phyloP scores from a whole-genome alignment of 2,329 filamentous ascomycete species.

The Dactylellina cionopaga region DNA sequence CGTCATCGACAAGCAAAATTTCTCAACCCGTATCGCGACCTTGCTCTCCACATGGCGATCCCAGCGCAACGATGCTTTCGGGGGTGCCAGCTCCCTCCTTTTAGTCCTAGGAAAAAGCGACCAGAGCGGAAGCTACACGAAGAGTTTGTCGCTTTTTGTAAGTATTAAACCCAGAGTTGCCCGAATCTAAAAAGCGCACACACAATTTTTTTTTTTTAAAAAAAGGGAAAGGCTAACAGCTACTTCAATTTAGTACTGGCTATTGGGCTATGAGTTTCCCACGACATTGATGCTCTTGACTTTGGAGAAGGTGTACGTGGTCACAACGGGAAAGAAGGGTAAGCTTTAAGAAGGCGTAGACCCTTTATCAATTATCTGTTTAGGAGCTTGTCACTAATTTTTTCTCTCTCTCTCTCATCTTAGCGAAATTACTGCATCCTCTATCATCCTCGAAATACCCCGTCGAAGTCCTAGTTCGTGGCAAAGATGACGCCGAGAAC shows the following conservation, averaged over 20 bases:
- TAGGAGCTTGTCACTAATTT: background rate
- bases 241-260: conserved; percentile 95
- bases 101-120: conserved; percentile 95
- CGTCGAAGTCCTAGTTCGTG: conserved; percentile 88
- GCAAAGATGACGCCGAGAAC: conserved; percentile 91
- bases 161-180: too few species aligned
- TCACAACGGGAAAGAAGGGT: conserved; percentile 99
- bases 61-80: conserved; percentile 88
- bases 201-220: too few species aligned
- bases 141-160: conserved; percentile 97
- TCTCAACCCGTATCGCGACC: conserved; percentile 90
- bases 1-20: conserved; percentile 91
- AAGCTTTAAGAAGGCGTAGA: too few species aligned
- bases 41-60: conserved; percentile 94
- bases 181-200: too few species aligned
- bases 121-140: conserved; percentile 80
- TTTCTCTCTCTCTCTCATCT: conserved; percentile 58
- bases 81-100: conserved; percentile 84
- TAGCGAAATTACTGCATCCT: conserved; percentile 91
- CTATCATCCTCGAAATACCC: conserved; percentile 92
- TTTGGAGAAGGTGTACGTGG: conserved; percentile 83
- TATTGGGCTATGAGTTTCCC: conserved; percentile 97
- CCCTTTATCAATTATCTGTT: background rate
- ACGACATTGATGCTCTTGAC: conserved; percentile 95
- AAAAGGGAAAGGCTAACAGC: conserved; percentile 44